These are phyloP conservation scores for Penicillium bialowiezense DNA, from an alignment of 495 filamentous ascomycete species.

Conservation along the genomic window DNA sequence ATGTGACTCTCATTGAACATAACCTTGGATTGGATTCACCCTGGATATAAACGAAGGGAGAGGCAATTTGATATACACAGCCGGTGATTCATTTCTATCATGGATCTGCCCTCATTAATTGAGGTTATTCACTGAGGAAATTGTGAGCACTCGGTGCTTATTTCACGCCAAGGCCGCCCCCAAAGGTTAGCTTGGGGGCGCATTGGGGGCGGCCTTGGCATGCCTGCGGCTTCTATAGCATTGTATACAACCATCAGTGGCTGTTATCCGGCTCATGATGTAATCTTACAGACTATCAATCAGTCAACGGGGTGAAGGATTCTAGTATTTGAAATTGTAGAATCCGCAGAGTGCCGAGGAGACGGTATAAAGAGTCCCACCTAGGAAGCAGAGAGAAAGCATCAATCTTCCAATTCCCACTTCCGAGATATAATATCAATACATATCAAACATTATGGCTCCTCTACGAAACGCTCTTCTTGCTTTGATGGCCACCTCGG, in stretches of 20 bases:
- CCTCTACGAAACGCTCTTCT: constrained; percentile 10
- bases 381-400: too few relatives aligned
- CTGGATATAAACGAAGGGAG: too few relatives aligned
- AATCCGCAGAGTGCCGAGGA: neutral
- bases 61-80: too few relatives aligned
- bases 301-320: neutral
- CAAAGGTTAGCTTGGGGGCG: neutral
- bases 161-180: neutral
- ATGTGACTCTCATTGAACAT: too few relatives aligned
- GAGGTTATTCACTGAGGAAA: neutral
- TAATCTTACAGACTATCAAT: neutral
- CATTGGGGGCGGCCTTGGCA: neutral
- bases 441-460: constrained; percentile 1
- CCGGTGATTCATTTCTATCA: too few relatives aligned
- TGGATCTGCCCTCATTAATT: too few relatives aligned
- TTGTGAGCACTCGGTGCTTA: neutral
- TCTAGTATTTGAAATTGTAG: neutral
- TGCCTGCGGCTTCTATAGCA: neutral
- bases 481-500: constrained; percentile 9
- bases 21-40: too few relatives aligned
- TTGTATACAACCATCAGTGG: neutral
- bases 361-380: neutral
- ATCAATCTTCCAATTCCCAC: too few relatives aligned
- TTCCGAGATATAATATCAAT: too few relatives aligned
- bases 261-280: neutral